Conservation (phyloP, 1,284 basidiomycete species). For the Ustilago nuda region DNA sequence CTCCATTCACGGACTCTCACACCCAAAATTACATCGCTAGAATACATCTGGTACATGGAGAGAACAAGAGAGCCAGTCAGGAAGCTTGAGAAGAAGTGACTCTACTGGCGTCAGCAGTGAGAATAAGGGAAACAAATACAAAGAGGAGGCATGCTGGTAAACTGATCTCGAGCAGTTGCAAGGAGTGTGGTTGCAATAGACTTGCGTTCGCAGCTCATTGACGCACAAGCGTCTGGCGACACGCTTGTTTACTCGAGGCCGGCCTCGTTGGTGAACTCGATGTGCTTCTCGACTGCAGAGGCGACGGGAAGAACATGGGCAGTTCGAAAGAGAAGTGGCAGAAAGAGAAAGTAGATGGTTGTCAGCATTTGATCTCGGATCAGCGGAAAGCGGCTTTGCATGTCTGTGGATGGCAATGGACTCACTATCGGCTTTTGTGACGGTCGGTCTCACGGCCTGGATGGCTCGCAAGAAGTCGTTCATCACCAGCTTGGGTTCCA, state of each 20-base stretch:
- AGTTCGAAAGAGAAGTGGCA: not conserved
- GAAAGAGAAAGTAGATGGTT: not conserved
- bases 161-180: not conserved
- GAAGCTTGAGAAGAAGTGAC: not conserved
- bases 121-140: not conserved
- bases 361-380: not conserved
- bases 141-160: not conserved
- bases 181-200: not conserved
- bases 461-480: slow-evolving; percentile 89
- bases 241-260: slow-evolving; percentile 66
- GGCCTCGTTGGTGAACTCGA: slow-evolving; percentile 88
- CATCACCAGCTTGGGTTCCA: slow-evolving; percentile 71
- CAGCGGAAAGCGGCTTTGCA: not conserved
- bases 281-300: slow-evolving; percentile 76
- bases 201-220: not conserved
- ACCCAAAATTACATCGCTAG: not conserved
- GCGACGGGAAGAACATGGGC: not conserved
- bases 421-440: slow-evolving; percentile 81
- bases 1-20: not conserved
- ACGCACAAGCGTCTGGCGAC: not conserved
- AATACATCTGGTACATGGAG: not conserved
- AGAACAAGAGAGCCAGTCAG: not conserved
- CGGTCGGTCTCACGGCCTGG: slow-evolving; percentile 85
- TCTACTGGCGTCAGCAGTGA: slow-evolving; percentile 7
- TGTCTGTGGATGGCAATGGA: slow-evolving; percentile 66